phyloP scores from a whole-genome alignment of 176 grass and related monocot genomes.

The Typha latifolia region DNA sequence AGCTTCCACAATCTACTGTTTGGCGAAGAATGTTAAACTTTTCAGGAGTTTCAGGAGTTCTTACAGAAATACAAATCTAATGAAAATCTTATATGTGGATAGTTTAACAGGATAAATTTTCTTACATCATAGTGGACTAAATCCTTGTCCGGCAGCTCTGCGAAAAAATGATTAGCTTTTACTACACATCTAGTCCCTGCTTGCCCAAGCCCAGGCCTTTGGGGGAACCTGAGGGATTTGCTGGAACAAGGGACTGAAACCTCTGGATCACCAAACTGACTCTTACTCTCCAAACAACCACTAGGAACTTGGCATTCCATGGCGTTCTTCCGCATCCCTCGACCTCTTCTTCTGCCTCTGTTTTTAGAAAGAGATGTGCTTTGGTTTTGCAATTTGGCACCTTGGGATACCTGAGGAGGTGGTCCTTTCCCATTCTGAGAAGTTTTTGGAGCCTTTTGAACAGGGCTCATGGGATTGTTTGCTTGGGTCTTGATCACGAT shows the following conservation, averaged over 20 bases:
- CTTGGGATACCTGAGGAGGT: not conserved
- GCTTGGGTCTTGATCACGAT: conserved; percentile 5
- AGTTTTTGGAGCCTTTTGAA: conserved; percentile 6
- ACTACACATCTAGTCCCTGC: conserved; percentile 18
- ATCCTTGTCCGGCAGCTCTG: conserved; percentile 35
- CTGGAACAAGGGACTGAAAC: conserved; percentile 4
- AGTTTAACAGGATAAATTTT: not conserved
- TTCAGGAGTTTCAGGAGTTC: too few relatives aligned
- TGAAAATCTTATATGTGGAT: not conserved
- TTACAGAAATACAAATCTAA: not conserved
- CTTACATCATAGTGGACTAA: conserved; percentile 59
- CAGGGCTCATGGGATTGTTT: not conserved
- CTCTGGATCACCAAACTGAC: not conserved
- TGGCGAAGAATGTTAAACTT: too few relatives aligned
- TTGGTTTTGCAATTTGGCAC: not conserved
- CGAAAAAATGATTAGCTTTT: conserved; percentile 66
- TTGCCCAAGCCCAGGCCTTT: conserved; percentile 11
- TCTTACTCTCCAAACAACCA: not conserved
- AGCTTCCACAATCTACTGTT: not conserved
- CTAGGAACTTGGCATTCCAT: not conserved
- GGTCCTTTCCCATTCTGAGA: not conserved
- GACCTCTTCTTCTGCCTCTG: not conserved
- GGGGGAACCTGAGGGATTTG: conserved; percentile 3
- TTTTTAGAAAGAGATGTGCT: conserved; percentile 3
- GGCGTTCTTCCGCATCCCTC: not conserved